Evolutionary conservation across 805 yeast genomes (phyloP).

Genomic region (Saturnispora kantuleensis): DNA sequence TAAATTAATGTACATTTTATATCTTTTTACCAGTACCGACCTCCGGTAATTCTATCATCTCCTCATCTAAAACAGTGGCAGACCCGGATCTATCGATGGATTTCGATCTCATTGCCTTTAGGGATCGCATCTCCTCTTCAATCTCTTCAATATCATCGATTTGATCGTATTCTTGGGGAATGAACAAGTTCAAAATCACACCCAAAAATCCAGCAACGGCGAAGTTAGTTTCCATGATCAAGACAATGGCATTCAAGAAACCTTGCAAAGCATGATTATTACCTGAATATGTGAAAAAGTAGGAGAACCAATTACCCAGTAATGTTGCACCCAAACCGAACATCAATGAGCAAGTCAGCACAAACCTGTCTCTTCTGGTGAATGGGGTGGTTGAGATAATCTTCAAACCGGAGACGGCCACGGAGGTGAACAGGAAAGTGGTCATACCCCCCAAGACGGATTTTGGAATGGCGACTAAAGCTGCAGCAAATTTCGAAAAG

Average conservation of each 20-base stretch:
- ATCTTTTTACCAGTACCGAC: no score
- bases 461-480: conserved; percentile 73
- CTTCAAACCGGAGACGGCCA: conserved; percentile 49
- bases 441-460: conserved; percentile 85
- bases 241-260: conserved; percentile 41
- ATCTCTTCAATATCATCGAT: conserved; percentile 31
- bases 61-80: conserved; percentile 1
- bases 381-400: conserved; percentile 45
- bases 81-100: neutral
- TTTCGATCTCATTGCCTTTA: conserved; percentile 5
- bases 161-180: conserved; percentile 43
- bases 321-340: conserved; percentile 45
- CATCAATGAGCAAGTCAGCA: conserved; percentile 40
- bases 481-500: conserved; percentile 79
- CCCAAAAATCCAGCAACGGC: conserved; percentile 48
- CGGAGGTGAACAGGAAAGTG: conserved; percentile 44
- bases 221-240: conserved; percentile 50
- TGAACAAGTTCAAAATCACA: conserved; percentile 36
- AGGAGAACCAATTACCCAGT: conserved; percentile 37
- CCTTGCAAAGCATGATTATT: conserved; percentile 34
- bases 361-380: conserved; percentile 48
- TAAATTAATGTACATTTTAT: no score
- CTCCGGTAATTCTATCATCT: neutral
- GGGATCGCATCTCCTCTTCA: conserved; percentile 26
- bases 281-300: conserved; percentile 43